Percentiles rank a stretch among this genome's conserved stretches.
These are phyloP conservation scores for Kondoa subrosea DNA, from an alignment of 768 basidiomycete genomes.

Conservation along the genomic window DNA sequence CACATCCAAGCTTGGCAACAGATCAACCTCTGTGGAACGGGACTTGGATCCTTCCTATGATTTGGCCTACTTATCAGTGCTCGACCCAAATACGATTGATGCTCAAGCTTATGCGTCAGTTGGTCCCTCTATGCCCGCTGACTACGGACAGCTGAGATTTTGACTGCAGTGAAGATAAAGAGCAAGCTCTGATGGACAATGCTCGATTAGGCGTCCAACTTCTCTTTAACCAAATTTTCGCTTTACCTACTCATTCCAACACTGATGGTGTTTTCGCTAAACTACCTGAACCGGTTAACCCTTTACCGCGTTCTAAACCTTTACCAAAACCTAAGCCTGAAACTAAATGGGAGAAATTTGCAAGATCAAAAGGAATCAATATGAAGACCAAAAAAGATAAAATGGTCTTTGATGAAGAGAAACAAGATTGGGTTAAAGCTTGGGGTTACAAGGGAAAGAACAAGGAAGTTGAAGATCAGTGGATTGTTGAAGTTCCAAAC, in stretches of 20 bases:
- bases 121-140: background rate
- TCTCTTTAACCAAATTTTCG: constrained; percentile 61
- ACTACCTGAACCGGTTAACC: constrained; percentile 58
- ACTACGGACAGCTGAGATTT: background rate
- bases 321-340: constrained; percentile 78
- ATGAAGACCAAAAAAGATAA: constrained; percentile 58
- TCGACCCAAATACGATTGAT: constrained; percentile 75
- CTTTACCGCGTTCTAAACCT: constrained; percentile 75
- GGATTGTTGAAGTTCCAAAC: constrained; percentile 76
- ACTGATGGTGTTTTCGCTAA: constrained; percentile 65
- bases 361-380: constrained; percentile 73
- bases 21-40: background rate
- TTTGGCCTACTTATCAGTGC: constrained; percentile 62
- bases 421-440: constrained; percentile 73
- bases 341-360: constrained; percentile 96
- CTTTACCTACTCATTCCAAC: constrained; percentile 51
- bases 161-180: constrained; percentile 52
- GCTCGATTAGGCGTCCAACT: constrained; percentile 68
- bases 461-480: constrained; percentile 65
- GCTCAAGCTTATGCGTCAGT: constrained; percentile 63
- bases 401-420: constrained; percentile 84
- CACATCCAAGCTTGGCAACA: background rate
- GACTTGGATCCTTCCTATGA: constrained; percentile 39
- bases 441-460: constrained; percentile 82
- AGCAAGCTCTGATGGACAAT: constrained; percentile 59